Percentiles rank a stretch among this genome's conserved stretches.
Conservation (phyloP, 1,284 basidiomycete species). For the Moesziomyces antarcticus region DNA sequence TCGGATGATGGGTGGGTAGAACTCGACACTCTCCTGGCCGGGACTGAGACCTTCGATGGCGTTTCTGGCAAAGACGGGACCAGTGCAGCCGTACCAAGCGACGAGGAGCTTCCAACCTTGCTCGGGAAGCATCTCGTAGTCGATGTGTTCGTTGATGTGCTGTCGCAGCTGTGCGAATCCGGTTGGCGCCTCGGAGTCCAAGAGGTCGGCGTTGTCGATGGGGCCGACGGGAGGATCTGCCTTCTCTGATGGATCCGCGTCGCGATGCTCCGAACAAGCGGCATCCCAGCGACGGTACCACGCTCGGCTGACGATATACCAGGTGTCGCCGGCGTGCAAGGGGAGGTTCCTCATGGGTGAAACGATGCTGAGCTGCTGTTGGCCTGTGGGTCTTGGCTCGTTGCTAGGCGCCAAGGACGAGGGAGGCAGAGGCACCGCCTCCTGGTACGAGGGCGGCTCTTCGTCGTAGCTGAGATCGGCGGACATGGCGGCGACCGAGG, state of each 20-base stretch:
- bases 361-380: slow-evolving; percentile 35
- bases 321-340: slow-evolving; percentile 76
- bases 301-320: slow-evolving; percentile 78
- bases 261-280: slow-evolving; percentile 75
- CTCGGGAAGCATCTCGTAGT: slow-evolving; percentile 81
- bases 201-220: slow-evolving; percentile 78
- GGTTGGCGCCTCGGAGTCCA: slow-evolving; percentile 69
- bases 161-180: slow-evolving; percentile 50
- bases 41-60: slow-evolving; percentile 72
- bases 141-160: slow-evolving; percentile 75
- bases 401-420: background rate
- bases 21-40: slow-evolving; percentile 76
- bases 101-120: slow-evolving; percentile 78
- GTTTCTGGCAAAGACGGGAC: slow-evolving; percentile 74
- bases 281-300: slow-evolving; percentile 82
- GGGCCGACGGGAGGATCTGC: slow-evolving; percentile 75
- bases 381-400: slow-evolving; percentile 25
- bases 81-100: slow-evolving; percentile 78
- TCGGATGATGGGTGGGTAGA: slow-evolving; percentile 79
- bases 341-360: slow-evolving; percentile 44
- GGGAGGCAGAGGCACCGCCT: slow-evolving; percentile 10
- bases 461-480: slow-evolving; percentile 7
- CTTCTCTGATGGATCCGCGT: slow-evolving; percentile 75
- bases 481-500: background rate
- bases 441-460: slow-evolving; percentile 34